Percentiles rank a stretch among this genome's conserved stretches.
Conservation (phyloP, 495 filamentous ascomycete genomes). For the Penicillium ochrochloron region DNA sequence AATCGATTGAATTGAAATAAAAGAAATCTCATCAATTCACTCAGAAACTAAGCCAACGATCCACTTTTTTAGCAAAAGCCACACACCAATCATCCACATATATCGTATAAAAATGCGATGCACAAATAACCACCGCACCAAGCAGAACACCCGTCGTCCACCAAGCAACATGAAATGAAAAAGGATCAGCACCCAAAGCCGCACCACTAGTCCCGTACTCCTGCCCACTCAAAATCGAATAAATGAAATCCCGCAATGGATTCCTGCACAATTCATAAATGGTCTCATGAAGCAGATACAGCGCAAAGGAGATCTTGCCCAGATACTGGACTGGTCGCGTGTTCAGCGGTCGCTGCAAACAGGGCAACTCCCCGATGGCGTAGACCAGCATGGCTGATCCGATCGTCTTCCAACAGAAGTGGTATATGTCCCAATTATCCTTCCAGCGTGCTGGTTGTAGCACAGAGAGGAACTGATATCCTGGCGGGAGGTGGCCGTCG, state of each 20-base stretch:
- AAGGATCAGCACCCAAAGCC: conserved; percentile 40
- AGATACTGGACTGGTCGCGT: conserved; percentile 31
- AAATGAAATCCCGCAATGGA: conserved; percentile 49
- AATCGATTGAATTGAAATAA: too few species aligned
- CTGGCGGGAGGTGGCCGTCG: conserved; percentile 28
- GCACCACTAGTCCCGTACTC: conserved; percentile 37
- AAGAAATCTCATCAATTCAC: too few species aligned
- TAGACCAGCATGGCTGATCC: conserved; percentile 30
- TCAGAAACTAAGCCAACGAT: conserved; percentile 26
- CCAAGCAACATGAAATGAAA: conserved; percentile 44
- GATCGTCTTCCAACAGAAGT: conserved; percentile 30
- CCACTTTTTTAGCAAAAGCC: conserved; percentile 25
- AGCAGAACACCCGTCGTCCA: conserved; percentile 40
- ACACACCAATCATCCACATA: conserved; percentile 45
- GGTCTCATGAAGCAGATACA: conserved; percentile 31
- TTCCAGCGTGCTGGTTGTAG: conserved; percentile 30
- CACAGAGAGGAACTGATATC: conserved; percentile 27
- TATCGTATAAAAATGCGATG: conserved; percentile 51
- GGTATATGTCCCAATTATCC: conserved; percentile 27
- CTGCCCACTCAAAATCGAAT: conserved; percentile 29
- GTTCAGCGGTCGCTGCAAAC: conserved; percentile 25
- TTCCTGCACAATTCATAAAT: conserved; percentile 29
- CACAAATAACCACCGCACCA: conserved; percentile 43
- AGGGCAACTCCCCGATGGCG: conserved; percentile 27
- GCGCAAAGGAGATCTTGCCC: conserved; percentile 38